phyloP scores from a whole-genome alignment of 116 monocot genomes.

The Cymodocea nodosa region DNA sequence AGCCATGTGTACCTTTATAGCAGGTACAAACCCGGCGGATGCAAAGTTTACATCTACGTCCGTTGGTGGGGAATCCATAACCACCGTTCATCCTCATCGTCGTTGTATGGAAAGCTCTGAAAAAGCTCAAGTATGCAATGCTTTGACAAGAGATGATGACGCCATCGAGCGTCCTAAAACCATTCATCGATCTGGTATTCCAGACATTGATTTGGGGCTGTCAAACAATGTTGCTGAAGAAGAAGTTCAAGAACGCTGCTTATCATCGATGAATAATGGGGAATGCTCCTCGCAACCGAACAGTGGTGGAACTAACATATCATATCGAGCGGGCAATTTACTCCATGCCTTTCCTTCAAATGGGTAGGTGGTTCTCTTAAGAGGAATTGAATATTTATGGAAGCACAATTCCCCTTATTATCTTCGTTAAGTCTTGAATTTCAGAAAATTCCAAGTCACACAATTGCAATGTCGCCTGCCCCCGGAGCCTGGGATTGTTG shows the following conservation, averaged over 20 bases:
- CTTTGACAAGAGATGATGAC: neutral
- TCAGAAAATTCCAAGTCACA: slow-evolving; percentile 4
- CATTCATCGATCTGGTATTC: neutral
- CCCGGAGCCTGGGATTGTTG: slow-evolving; percentile 2
- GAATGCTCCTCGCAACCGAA: neutral
- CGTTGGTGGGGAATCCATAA: neutral
- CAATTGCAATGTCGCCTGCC: slow-evolving; percentile 3
- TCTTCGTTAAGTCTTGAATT: neutral
- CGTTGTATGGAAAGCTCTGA: neutral
- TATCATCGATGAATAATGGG: neutral
- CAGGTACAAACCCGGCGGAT: slow-evolving; percentile 10
- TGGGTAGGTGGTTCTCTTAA: slow-evolving; percentile 14
- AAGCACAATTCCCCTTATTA: neutral
- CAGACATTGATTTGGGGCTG: slow-evolving; percentile 3
- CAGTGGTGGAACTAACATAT: neutral
- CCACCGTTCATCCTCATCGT: neutral
- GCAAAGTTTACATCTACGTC: slow-evolving; percentile 2
- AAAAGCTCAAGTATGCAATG: slow-evolving; percentile 4
- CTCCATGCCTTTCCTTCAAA: slow-evolving; percentile 4
- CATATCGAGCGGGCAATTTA: neutral
- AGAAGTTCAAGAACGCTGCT: neutral
- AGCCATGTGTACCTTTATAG: neutral
- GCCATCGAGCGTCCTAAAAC: neutral
- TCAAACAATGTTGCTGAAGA: neutral
- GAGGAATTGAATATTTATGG: neutral